These are phyloP conservation scores for Calonectria crousiana DNA, from an alignment of 2,329 filamentous ascomycete genomes.

Conservation along the genomic window DNA sequence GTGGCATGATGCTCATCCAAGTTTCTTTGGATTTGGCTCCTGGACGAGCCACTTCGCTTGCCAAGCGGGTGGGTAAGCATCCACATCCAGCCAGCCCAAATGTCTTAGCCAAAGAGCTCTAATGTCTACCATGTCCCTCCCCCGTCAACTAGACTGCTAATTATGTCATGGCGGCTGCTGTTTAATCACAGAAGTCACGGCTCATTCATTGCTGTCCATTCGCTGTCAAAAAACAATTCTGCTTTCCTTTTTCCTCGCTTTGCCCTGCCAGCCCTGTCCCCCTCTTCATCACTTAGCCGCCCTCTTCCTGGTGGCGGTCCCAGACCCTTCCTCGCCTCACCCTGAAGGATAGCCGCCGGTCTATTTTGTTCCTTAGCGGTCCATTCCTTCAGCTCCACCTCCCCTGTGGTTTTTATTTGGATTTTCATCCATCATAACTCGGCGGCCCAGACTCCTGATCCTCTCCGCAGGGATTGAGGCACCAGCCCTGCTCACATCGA, in stretches of 20 bases:
- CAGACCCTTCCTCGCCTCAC: neutral
- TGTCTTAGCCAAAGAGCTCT: slow-evolving; percentile 12
- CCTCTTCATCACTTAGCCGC: neutral
- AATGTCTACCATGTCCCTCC: slow-evolving; percentile 1
- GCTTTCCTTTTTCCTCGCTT: neutral
- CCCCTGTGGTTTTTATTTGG: slow-evolving; percentile 13
- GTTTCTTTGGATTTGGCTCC: slow-evolving; percentile 8
- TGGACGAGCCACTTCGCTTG: slow-evolving; percentile 8
- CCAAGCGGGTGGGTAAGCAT: slow-evolving; percentile 2
- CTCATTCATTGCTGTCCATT: neutral
- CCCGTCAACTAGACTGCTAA: neutral
- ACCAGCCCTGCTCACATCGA: slow-evolving; percentile 8
- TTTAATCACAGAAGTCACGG: slow-evolving; percentile 5
- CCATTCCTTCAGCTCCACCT: slow-evolving; percentile 12
- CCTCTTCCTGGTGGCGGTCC: neutral
- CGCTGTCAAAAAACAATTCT: slow-evolving; percentile 7
- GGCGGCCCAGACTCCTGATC: slow-evolving; percentile 25
- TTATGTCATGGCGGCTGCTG: slow-evolving; percentile 11
- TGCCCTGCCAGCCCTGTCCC: neutral
- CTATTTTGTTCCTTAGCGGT: neutral
- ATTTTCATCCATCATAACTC: slow-evolving; percentile 19
- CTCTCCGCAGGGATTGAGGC: slow-evolving; percentile 33
- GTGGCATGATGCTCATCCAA: slow-evolving; percentile 5
- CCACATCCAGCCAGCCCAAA: slow-evolving; percentile 8
- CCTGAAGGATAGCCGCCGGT: neutral